Conservation (phyloP, 139 green algal species). For the Chlamydomonas schloesseri region DNA sequence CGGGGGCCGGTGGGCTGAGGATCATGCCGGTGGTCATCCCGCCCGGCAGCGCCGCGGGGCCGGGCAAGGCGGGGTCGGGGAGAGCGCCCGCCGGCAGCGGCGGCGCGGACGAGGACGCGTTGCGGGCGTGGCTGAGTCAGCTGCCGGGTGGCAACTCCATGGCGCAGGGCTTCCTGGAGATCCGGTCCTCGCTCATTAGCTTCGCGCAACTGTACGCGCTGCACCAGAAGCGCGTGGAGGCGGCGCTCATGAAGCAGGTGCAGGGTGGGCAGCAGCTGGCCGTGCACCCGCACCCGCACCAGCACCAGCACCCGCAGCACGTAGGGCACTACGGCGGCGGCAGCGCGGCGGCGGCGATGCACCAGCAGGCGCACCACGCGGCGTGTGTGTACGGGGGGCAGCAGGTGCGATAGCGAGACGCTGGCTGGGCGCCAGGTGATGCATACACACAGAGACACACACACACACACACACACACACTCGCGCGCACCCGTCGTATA, state of each 20-base stretch:
- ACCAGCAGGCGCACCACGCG: too few species aligned
- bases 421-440: too few species aligned
- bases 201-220: constrained; percentile 37
- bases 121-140: constrained; percentile 20
- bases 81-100: too few species aligned
- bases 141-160: constrained; percentile 11
- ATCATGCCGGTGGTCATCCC: background rate
- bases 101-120: constrained; percentile 7
- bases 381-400: too few species aligned
- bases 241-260: constrained; percentile 20
- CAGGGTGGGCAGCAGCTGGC: background rate
- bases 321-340: too few species aligned
- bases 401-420: too few species aligned
- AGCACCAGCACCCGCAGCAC: too few species aligned
- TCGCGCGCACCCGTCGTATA: too few species aligned
- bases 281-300: background rate
- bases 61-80: background rate
- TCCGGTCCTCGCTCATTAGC: constrained; percentile 17
- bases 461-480: too few species aligned
- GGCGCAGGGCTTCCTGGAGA: constrained; percentile 35
- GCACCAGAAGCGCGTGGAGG: constrained; percentile 36
- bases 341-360: too few species aligned
- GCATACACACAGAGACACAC: too few species aligned
- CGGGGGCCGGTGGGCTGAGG: background rate
- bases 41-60: too few species aligned